These are phyloP conservation scores for Solanum tarijense DNA, from an alignment of 257 asterid species.

Conservation along the genomic window DNA sequence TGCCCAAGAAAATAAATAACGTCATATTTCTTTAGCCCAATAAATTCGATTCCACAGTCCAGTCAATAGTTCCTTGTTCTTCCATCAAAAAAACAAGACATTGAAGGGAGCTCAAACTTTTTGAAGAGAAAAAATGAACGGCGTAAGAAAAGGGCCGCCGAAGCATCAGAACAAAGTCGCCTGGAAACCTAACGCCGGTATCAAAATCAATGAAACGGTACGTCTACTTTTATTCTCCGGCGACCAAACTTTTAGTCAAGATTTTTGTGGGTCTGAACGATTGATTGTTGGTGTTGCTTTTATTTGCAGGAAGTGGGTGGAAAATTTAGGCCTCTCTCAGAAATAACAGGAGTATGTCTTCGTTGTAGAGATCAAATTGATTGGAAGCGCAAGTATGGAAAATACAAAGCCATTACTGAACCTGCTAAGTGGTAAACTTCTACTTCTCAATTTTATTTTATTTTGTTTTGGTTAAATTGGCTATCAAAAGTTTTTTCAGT, in stretches of 20 bases:
- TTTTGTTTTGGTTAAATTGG: neutral
- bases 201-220: slow-evolving; percentile 75
- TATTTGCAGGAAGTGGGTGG: slow-evolving; percentile 77
- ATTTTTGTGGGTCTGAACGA: neutral
- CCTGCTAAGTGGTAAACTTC: slow-evolving; percentile 71
- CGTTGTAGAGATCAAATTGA: slow-evolving; percentile 90
- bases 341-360: slow-evolving; percentile 75
- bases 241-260: neutral
- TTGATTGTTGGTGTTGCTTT: neutral
- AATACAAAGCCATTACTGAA: slow-evolving; percentile 69
- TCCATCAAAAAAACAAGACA: too few species aligned
- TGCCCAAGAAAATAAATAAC: neutral
- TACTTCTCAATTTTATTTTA: neutral
- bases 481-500: neutral
- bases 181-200: slow-evolving; percentile 71
- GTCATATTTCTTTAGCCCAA: neutral
- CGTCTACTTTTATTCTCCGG: neutral
- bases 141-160: slow-evolving; percentile 59
- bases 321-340: slow-evolving; percentile 58
- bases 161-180: slow-evolving; percentile 79
- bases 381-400: slow-evolving; percentile 89
- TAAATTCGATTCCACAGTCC: too few species aligned
- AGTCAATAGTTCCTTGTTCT: too few species aligned
- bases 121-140: slow-evolving; percentile 22
- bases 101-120: neutral